Conservation (phyloP, 2,329 filamentous ascomycete genomes). For the Coniochaeta pulveracea region DNA sequence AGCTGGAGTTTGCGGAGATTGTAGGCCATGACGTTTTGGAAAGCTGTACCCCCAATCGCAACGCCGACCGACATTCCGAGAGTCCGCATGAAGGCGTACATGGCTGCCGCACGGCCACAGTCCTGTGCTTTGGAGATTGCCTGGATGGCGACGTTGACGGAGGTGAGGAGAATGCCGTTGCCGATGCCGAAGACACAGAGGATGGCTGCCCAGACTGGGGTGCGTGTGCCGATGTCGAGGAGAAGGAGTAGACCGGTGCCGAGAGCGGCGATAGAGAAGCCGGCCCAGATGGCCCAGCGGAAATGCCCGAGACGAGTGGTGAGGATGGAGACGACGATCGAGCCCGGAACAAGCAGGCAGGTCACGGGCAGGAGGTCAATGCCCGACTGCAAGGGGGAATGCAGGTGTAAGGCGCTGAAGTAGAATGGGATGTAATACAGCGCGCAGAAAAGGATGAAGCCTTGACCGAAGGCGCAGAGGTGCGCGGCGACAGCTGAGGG, state of each 20-base stretch:
- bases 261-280: slow-evolving; percentile 20
- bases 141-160: slow-evolving; percentile 26
- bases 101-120: slow-evolving; percentile 24
- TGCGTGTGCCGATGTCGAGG: slow-evolving; percentile 15
- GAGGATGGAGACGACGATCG: slow-evolving; percentile 19
- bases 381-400: slow-evolving; percentile 20
- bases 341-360: slow-evolving; percentile 18
- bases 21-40: slow-evolving; percentile 26
- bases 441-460: slow-evolving; percentile 17
- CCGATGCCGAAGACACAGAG: slow-evolving; percentile 23
- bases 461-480: slow-evolving; percentile 19
- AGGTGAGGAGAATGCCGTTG: slow-evolving; percentile 25
- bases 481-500: slow-evolving; percentile 18
- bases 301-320: slow-evolving; percentile 21
- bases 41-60: slow-evolving; percentile 26
- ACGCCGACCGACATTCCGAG: slow-evolving; percentile 29
- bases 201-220: slow-evolving; percentile 22
- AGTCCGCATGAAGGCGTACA: slow-evolving; percentile 28
- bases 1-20: slow-evolving; percentile 19
- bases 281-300: slow-evolving; percentile 25
- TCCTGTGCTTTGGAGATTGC: slow-evolving; percentile 23
- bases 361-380: slow-evolving; percentile 22
- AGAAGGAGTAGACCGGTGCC: slow-evolving; percentile 15
- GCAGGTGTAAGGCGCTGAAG: slow-evolving; percentile 22
- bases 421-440: slow-evolving; percentile 25